Base-by-base conservation (phyloP, 2,329 filamentous ascomycete genomes). In the Colletotrichum coccodes region DNA sequence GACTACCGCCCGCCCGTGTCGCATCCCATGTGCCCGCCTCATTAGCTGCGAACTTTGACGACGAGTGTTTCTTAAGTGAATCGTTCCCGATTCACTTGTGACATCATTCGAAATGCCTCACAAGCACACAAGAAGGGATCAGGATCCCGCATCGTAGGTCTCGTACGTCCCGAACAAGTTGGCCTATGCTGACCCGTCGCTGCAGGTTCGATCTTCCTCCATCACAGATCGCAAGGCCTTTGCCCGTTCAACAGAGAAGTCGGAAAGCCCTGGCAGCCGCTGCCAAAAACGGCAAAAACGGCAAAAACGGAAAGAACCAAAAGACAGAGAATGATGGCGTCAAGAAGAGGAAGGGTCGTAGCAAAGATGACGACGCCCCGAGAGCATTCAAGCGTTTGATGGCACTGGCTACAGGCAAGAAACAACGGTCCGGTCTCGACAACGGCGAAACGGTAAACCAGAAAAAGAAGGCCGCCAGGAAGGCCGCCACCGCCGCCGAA, bases 361-460 rank as follows among this genome's bases (percentile, higher is more conserved):
- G 68, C 58, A 79, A 78, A 34, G 84, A 87, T 44, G 91, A 97
- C 78, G 96, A 98, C 81, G 95, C 93, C 1, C 96, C 96, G 0
- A 92, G 94, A 73, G 94, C 92, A 1, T 99, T 99, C 80, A 89
- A 89, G 70, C 90, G 94, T 14, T 82, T 98, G 71, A 96, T 98
- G 92, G 90, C 92, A 38, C 88, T 90, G 72, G 88, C 91, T 46
- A 80, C 84, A 18, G 86, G 89, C n/a, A 90, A 89, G 75, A 87
- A 85, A 69, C 79, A 86, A 11, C 85, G 86, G 6, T 88, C 86
- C 11, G 90, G 91, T 7, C 83, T 97, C 9, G 92, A 97, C 76
- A 89, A 96, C 71, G 93, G 93, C n/a, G 76, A 84, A 12, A 40
- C 44, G 26, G 26, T 26, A 12, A 60, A 52, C 11, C 47, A 62